A percentile compares a stretch with the other conserved stretches of the same genome.
phyloP scores from a whole-genome alignment of 257 asterid species.

The Mentha longifolia region DNA sequence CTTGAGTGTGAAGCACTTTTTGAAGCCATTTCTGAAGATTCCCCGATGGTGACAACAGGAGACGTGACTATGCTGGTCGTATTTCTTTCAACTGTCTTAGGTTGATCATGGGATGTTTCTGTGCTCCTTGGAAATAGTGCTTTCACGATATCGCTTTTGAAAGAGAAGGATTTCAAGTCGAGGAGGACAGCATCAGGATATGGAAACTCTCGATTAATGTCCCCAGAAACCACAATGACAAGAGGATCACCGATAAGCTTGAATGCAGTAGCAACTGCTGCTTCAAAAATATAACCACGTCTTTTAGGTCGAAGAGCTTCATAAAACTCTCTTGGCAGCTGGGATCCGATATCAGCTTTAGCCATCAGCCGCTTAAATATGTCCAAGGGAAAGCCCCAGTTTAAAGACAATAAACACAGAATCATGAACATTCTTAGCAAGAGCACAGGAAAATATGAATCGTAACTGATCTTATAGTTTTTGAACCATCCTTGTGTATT shows the following conservation, averaged over 20 bases:
- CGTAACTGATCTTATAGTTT: too few relatives aligned
- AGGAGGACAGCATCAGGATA: slow-evolving; percentile 48
- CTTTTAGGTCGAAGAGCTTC: slow-evolving; percentile 33
- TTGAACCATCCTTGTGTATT: too few relatives aligned
- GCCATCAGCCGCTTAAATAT: too few relatives aligned
- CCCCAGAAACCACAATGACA: slow-evolving; percentile 39
- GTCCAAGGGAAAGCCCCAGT: too few relatives aligned
- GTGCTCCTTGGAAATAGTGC: slow-evolving; percentile 41
- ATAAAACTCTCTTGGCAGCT: slow-evolving; percentile 43
- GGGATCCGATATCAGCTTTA: slow-evolving; percentile 1
- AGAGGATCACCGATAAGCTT: slow-evolving; percentile 49
- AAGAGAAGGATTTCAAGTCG: slow-evolving; percentile 33
- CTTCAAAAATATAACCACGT: background rate
- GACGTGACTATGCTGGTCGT: too few relatives aligned
- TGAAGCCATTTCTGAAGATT: background rate
- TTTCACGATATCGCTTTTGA: slow-evolving; percentile 38
- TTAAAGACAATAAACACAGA: too few relatives aligned
- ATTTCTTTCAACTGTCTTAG: background rate
- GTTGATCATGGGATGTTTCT: background rate
- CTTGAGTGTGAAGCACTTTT: background rate
- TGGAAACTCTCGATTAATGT: background rate
- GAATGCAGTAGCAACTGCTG: slow-evolving; percentile 48
- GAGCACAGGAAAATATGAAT: too few relatives aligned
- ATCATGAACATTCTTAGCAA: too few relatives aligned
- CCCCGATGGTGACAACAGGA: too few relatives aligned